Evolutionary conservation across 345 rosid species (phyloP), one percentile per base, ranked within the genome.

Genomic region (Streptanthus diversifolius): DNA sequence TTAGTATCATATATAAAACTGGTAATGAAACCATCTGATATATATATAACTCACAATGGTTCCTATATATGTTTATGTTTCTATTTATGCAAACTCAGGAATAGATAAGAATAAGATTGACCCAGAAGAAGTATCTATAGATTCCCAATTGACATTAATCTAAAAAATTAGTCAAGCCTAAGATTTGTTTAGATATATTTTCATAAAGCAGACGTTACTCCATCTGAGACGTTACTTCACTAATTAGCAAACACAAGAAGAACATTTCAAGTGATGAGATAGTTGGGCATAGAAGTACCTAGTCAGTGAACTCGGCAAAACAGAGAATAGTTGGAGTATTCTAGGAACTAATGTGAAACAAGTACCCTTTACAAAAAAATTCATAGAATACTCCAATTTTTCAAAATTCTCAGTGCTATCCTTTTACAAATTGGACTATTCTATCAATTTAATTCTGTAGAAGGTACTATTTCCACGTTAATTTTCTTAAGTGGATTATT

Each of bases 141-240:
- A 48, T 19, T 48, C 22, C 7, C 22, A 48, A 13, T 33, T 32
- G 45, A 17, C n/a, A 65, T 21, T 19, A 36, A 3, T 48, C 53
- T 48, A 1, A 47, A 15, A 49, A 14, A 29, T 5, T 19, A 54
- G 56, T 32, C 32, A 56, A 33, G n/a, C 54, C 10, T 47, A 55
- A 19, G 64, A 29, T 14, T 40, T 24, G 3, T 65, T 19, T 32
- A 19, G 68, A 37, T 35, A 35, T 35, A 83, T 81, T 87, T 75
- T 70, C 29, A 80, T 81, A 93, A 76, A 73, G 98, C 96, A 82
- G 85, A 80, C 86, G 76, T 85, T 8, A 96, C 97, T 68, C 93
- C 88, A 40, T 86, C 97, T 93, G 82, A 35, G 47, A 77, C 72
- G 73, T 55, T 35, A 40, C 48, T 70, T 80, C 32, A 73, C 68